Evolutionary conservation across 345 rosid genomes (phyloP).

Genomic region (Salix exigua): DNA sequence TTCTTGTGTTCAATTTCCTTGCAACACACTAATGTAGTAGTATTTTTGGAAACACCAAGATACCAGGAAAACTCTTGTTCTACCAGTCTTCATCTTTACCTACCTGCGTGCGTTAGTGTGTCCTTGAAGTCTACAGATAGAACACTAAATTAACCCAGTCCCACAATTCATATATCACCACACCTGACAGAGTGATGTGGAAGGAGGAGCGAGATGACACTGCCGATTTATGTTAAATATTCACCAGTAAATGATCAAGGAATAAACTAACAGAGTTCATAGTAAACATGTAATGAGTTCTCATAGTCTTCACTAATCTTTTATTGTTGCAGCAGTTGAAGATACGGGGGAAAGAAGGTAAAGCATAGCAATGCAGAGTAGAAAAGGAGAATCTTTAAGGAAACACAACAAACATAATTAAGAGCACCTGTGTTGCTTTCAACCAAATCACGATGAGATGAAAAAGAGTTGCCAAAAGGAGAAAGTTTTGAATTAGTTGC

Average conservation of each 20-base stretch:
- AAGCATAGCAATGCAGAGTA: background rate
- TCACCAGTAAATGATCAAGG: background rate
- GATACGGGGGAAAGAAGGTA: background rate
- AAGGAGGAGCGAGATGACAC: background rate
- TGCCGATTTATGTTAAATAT: background rate
- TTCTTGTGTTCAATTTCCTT: background rate
- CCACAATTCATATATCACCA: background rate
- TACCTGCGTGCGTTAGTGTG: background rate
- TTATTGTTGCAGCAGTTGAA: background rate
- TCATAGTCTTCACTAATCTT: background rate
- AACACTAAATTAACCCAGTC: background rate
- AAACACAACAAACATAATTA: background rate
- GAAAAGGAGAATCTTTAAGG: background rate
- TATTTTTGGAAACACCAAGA: background rate
- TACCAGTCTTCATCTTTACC: background rate
- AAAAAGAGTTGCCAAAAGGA: slow-evolving; percentile 20
- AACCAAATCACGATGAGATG: slow-evolving; percentile 22
- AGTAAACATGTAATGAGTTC: background rate
- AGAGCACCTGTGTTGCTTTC: slow-evolving; percentile 41
- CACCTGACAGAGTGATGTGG: background rate
- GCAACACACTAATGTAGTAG: background rate
- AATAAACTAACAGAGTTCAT: background rate
- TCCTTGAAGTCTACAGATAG: background rate
- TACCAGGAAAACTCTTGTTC: background rate
- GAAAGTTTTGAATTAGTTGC: slow-evolving; percentile 23